These are phyloP conservation scores for Alectoria sarmentosa DNA, from an alignment of 495 filamentous ascomycete genomes.

Conservation along the genomic window DNA sequence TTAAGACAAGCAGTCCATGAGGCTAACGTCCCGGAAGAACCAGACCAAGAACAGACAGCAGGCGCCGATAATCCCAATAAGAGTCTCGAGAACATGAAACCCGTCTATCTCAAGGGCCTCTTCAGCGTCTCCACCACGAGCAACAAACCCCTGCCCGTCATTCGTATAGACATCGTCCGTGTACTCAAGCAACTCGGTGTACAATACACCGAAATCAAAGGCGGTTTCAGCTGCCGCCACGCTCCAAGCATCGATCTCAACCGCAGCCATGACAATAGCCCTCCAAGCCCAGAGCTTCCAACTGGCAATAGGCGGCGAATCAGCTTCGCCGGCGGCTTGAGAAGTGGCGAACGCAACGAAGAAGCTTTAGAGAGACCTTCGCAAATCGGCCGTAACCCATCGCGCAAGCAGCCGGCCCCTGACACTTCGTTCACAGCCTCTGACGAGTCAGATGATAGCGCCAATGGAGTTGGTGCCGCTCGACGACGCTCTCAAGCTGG, in stretches of 20 bases:
- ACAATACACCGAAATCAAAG: slow-evolving; percentile 83
- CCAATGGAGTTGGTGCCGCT: slow-evolving; percentile 17
- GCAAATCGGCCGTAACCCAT: slow-evolving; percentile 37
- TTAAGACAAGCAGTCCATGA: slow-evolving; percentile 59
- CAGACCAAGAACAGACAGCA: slow-evolving; percentile 45
- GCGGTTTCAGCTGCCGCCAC: slow-evolving; percentile 85
- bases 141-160: slow-evolving; percentile 75
- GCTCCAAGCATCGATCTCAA: slow-evolving; percentile 83
- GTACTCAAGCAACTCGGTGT: slow-evolving; percentile 85
- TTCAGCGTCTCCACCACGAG: slow-evolving; percentile 98
- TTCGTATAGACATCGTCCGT: slow-evolving; percentile 85
- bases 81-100: slow-evolving; percentile 67
- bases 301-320: slow-evolving; percentile 67
- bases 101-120: slow-evolving; percentile 92
- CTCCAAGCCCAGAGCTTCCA: slow-evolving; percentile 46
- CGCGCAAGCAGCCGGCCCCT: slow-evolving; percentile 38
- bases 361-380: slow-evolving; percentile 45
- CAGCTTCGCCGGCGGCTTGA: slow-evolving; percentile 65
- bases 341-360: slow-evolving; percentile 52
- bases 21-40: slow-evolving; percentile 71
- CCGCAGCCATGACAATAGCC: slow-evolving; percentile 52
- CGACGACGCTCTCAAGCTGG: slow-evolving; percentile 28
- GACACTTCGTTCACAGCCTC: slow-evolving; percentile 75
- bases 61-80: slow-evolving; percentile 44
- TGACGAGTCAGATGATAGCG: slow-evolving; percentile 60